These are phyloP conservation scores for Globomyces sp. DNA, from an alignment of 371 early-diverging fungal species.

Conservation along the genomic window DNA sequence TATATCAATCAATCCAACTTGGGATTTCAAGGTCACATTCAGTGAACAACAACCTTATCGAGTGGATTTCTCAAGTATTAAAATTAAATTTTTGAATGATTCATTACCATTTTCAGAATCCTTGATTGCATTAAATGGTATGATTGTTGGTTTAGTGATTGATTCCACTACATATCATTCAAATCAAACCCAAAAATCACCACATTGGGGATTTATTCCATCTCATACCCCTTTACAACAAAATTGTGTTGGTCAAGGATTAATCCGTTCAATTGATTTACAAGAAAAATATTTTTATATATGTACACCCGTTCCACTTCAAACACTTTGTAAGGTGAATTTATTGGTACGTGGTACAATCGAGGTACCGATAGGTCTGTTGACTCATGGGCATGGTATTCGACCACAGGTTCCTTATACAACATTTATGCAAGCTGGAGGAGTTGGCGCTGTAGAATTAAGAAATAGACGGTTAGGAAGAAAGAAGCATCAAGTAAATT, in stretches of 20 bases:
- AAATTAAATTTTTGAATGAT: constrained; percentile 38
- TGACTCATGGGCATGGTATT: constrained; percentile 34
- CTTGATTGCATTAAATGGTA: constrained; percentile 73
- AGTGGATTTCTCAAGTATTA: constrained; percentile 57
- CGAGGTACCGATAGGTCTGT: constrained; percentile 33
- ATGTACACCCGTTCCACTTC: constrained; percentile 56
- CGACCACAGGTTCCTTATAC: constrained; percentile 21
- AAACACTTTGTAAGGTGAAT: constrained; percentile 54
- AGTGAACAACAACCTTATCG: constrained; percentile 58
- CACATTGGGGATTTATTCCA: constrained; percentile 39
- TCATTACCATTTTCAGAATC: constrained; percentile 65
- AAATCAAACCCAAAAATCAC: neutral
- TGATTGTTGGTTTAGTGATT: constrained; percentile 66
- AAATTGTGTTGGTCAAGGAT: constrained; percentile 69
- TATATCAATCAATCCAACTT: constrained; percentile 28
- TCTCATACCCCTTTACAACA: constrained; percentile 49
- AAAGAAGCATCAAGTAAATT: neutral
- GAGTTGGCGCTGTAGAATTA: constrained; percentile 18
- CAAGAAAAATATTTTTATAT: constrained; percentile 55
- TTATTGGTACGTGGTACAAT: constrained; percentile 60
- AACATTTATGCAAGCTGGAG: constrained; percentile 20
- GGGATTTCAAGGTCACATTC: constrained; percentile 58
- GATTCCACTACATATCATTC: constrained; percentile 32
- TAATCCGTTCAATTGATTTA: constrained; percentile 73
- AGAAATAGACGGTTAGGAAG: constrained; percentile 12